A percentile compares a stretch with the other conserved stretches of the same genome.
These are phyloP conservation scores for Sedum album DNA, from an alignment of 164 flowering plant genomes.

Conservation along the genomic window DNA sequence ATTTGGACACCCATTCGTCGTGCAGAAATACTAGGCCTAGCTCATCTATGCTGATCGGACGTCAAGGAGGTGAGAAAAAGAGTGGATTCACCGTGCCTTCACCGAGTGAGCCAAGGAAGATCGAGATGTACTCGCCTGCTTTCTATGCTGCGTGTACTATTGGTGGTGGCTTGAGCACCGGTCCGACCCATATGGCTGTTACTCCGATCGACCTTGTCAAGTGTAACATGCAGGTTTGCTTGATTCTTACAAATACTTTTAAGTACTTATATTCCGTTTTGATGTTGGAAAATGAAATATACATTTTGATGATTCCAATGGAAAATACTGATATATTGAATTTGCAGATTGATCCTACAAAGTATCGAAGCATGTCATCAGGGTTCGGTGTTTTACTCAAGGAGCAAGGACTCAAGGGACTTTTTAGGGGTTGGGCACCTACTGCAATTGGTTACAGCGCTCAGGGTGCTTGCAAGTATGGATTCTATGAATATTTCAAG, in stretches of 20 bases:
- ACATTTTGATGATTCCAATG: neutral
- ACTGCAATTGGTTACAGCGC: conserved; percentile 83
- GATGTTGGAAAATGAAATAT: too few species aligned
- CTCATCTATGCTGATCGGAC: neutral
- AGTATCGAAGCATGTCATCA: conserved; percentile 61
- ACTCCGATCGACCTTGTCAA: conserved; percentile 80
- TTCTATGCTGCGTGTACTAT: conserved; percentile 54
- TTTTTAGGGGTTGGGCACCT: conserved; percentile 86
- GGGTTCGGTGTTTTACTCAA: conserved; percentile 65
- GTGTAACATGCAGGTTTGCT: conserved; percentile 73
- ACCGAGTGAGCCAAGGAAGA: conserved; percentile 51
- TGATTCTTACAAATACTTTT: neutral
- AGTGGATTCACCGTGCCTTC: conserved; percentile 30
- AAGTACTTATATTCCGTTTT: too few species aligned
- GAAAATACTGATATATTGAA: neutral
- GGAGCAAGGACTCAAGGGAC: conserved; percentile 74
- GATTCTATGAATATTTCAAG: conserved; percentile 83
- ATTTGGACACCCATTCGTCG: conserved; percentile 10
- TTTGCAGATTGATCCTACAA: conserved; percentile 64
- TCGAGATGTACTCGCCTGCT: conserved; percentile 54
- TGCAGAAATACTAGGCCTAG: conserved; percentile 5
- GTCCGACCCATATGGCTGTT: conserved; percentile 57
- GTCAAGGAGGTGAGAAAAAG: neutral
- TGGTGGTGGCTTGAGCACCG: conserved; percentile 53
- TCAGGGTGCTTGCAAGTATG: conserved; percentile 82